Percentiles rank a stretch among this genome's conserved stretches.
phyloP scores from a whole-genome alignment of 1,139 yeast species.

The Keqinozyma sinolaborantium region DNA sequence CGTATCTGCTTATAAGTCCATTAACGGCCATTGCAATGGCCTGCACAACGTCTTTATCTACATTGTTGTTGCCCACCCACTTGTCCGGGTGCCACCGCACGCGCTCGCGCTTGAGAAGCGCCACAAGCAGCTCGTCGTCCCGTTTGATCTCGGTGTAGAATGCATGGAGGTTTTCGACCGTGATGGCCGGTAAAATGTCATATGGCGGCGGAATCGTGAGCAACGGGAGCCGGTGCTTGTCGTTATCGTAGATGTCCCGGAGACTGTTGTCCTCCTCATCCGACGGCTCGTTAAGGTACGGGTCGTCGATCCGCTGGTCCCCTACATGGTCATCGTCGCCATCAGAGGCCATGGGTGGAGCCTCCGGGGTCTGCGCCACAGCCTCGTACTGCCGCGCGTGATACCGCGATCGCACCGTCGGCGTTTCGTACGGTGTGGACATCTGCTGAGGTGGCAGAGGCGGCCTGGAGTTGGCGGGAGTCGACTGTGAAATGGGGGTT shows the following conservation, averaged over 20 bases:
- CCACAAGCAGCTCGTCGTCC: constrained; percentile 12
- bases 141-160: constrained; percentile 21
- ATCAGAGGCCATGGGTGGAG: constrained; percentile 31
- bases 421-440: constrained; percentile 17
- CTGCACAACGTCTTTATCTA: constrained; percentile 23
- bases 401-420: constrained; percentile 1
- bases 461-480: constrained; percentile 30
- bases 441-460: constrained; percentile 20
- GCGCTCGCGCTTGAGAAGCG: constrained; percentile 46
- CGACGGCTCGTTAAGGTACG: constrained; percentile 22
- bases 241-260: constrained; percentile 13
- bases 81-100: constrained; percentile 72
- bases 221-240: constrained; percentile 17
- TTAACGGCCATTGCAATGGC: neutral
- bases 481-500: constrained; percentile 34
- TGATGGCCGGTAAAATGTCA: constrained; percentile 18
- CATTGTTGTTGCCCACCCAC: constrained; percentile 28
- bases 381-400: neutral
- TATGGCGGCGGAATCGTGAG: constrained; percentile 7
- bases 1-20: constrained; percentile 1
- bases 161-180: constrained; percentile 17
- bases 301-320: constrained; percentile 40
- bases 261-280: constrained; percentile 2
- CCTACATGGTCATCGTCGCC: constrained; percentile 36
- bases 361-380: constrained; percentile 28